Base-by-base conservation (phyloP, 306 rosid genomes). In the Prinsepia uniflora region DNA sequence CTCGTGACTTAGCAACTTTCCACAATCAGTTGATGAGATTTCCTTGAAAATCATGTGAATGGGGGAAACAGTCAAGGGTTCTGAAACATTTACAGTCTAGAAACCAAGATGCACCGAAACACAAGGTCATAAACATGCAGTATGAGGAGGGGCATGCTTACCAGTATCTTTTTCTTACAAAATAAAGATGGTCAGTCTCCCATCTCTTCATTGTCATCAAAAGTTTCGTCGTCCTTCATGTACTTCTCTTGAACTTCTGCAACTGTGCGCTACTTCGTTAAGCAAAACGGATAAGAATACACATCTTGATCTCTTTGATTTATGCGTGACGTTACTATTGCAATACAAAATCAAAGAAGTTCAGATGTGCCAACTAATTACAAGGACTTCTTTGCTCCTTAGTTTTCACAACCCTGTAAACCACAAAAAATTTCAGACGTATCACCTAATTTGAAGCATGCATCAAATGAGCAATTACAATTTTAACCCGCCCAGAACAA, bases 201-300 rank as follows among this genome's bases (percentile, higher is more conserved):
- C 20, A 57, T 30, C 79, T 73, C 80, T 75, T 81, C 83, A 40
- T 73, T 65, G 43, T 44, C 34, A 60, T 90, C 83, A n/a, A 67
- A 49, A 78, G 73, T 65, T 75, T 88, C 96, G 45, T 87, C 98
- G 63, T 86, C 85, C 83, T 89, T 91, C 83, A 94, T 82, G 86
- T 94, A 94, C 77, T 91, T 94, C 82, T 94, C 98, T 80, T 94
- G 97, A 77, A 94, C 96, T 48, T 86, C 96, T 79, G 97, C 98
- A 77, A 94, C 96, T 89, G 98, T 90, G 71, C 76, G 63, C 81
- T 75, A 59, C 44, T 75, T 52, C 62, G 80, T 93, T 77, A 89
- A 89, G 89, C 72, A 73, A 80, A 88, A 63, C 65, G 54, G 17
- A 39, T 74, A 11, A 2, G 20, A 6, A 50, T 30, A 36, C 14